These are phyloP conservation scores for Acidomyces sp. DNA, from an alignment of 495 filamentous ascomycete genomes.

Conservation along the genomic window DNA sequence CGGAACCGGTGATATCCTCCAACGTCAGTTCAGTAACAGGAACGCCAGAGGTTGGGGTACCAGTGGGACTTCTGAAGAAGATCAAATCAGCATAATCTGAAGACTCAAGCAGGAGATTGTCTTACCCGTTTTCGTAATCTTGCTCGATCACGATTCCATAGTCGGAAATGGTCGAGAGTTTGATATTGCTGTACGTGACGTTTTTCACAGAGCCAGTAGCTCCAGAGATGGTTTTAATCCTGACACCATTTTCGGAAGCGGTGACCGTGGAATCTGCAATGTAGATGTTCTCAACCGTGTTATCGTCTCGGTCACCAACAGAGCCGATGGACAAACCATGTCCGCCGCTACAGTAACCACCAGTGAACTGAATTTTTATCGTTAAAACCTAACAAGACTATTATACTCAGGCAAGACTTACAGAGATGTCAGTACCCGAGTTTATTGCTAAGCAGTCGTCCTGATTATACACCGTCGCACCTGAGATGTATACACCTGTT, in stretches of 20 bases:
- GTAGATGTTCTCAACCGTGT: constrained; percentile 44
- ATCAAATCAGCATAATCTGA: no score
- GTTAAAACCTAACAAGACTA: no score
- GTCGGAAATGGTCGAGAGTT: constrained; percentile 41
- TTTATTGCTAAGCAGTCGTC: constrained; percentile 53
- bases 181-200: constrained; percentile 49
- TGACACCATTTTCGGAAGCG: constrained; percentile 45
- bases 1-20: constrained; percentile 39
- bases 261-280: constrained; percentile 39
- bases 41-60: constrained; percentile 46
- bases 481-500: constrained; percentile 37
- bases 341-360: constrained; percentile 43
- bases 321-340: constrained; percentile 56
- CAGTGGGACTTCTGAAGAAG: no score
- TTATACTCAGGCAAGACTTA: no score
- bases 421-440: constrained; percentile 43
- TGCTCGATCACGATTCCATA: constrained; percentile 58
- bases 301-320: constrained; percentile 48
- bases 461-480: constrained; percentile 45
- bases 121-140: constrained; percentile 50
- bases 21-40: constrained; percentile 47
- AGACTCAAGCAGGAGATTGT: no score
- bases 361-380: no score
- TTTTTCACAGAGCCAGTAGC: constrained; percentile 44
- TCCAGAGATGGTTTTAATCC: constrained; percentile 50